Evolutionary conservation across 139 green algal species (phyloP), one percentile per base, ranked within the genome.

Genomic region (Tetraselmis striata): DNA sequence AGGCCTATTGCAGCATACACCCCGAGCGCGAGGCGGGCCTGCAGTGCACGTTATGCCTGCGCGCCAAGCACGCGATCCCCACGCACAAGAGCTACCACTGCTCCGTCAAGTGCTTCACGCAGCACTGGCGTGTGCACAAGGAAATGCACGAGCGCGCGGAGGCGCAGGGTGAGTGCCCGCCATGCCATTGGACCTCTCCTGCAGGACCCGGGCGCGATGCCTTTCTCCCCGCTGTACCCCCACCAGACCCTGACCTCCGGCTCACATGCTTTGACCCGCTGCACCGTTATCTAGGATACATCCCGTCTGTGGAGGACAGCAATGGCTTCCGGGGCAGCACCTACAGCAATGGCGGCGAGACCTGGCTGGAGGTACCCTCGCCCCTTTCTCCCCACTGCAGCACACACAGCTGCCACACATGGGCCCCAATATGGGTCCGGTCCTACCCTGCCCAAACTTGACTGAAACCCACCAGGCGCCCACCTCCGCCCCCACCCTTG

Each of bases 1-100:
- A 85, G 83, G 85, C 87, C 24, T 89, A 81, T 81, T 89, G 88
- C 84, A 84, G 81, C 80, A 32, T 77, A 76, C 96, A 98, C 87
- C 90, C 92, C 0, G 92, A 97, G 26, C 87, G 93, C 58, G 92
- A 95, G 59, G 96, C 96, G 0, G 91, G 85, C 2, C 81, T 99
- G 32, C 95, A 99, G 89, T 98, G 95, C 87, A 88, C 97, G 23
- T 82, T 95, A 2, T 99, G 95, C 88, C 79, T 96, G 59, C 93
- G 94, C 28, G 87, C 85, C 79, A 93, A 91, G 77, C 89, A 93
- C n/a, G 89, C 93, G 32, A 77, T 87, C 24, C 28, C 81, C 77
- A 27, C 30, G 90, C 83, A 86, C 85, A 94, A 93, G 81, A 90
- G 84, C 83, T 99, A 97, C 83, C 94, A 98, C 85, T 99, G 96